These are phyloP conservation scores for Didymella lethalis DNA, from an alignment of 2,329 filamentous ascomycete genomes.

Conservation along the genomic window DNA sequence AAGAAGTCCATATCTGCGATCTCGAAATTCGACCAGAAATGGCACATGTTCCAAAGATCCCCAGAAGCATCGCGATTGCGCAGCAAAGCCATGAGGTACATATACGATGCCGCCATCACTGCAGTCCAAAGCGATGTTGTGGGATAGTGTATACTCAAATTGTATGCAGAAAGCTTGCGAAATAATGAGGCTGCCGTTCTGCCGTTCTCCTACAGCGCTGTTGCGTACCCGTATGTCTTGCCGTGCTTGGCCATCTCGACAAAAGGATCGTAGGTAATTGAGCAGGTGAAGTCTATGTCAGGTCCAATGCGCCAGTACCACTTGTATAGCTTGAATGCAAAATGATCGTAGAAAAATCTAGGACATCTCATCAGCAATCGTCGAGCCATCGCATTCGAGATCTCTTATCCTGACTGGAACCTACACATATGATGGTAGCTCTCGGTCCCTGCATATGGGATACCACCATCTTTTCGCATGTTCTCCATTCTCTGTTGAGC, in stretches of 20 bases:
- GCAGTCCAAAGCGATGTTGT: slow-evolving; percentile 26
- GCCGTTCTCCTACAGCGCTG: slow-evolving; percentile 93
- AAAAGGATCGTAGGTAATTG: slow-evolving; percentile 96
- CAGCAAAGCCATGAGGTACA: slow-evolving; percentile 15
- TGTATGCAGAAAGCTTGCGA: slow-evolving; percentile 28
- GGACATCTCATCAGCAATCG: background rate
- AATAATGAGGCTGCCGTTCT: slow-evolving; percentile 74
- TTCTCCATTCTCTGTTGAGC: slow-evolving; percentile 74
- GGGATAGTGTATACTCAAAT: slow-evolving; percentile 11
- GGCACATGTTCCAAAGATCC: slow-evolving; percentile 92
- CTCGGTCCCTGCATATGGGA: slow-evolving; percentile 80
- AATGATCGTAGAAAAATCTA: slow-evolving; percentile 88
- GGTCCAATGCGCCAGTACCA: slow-evolving; percentile 99
- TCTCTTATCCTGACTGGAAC: slow-evolving; percentile 70
- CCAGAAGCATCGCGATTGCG: slow-evolving; percentile 73
- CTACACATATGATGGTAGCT: slow-evolving; percentile 98
- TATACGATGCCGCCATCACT: slow-evolving; percentile 24
- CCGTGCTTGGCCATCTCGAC: slow-evolving; percentile 94
- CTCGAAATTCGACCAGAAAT: slow-evolving; percentile 99
- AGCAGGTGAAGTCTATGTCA: slow-evolving; percentile 97
- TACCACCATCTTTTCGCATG: slow-evolving; percentile 74
- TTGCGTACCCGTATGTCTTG: slow-evolving; percentile 97
- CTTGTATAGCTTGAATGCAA: slow-evolving; percentile 76
- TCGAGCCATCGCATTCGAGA: background rate
- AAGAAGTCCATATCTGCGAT: slow-evolving; percentile 92